These are phyloP conservation scores for Yamadazyma pseudoaaseri DNA, from an alignment of 1,139 yeast species.

Conservation along the genomic window DNA sequence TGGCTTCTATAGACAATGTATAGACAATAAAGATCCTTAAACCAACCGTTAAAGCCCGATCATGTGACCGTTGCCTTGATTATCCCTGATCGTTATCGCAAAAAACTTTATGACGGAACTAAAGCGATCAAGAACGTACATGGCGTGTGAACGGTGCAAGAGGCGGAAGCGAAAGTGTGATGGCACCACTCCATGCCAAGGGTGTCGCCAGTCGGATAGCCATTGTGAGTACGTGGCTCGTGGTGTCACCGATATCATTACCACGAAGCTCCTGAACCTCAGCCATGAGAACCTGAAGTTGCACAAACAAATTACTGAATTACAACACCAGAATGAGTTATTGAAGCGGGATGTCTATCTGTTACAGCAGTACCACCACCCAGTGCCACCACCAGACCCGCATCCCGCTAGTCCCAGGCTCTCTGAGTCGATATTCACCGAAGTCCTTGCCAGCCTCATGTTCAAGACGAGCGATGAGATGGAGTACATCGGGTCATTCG, in stretches of 20 bases:
- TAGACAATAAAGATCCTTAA: too few species aligned
- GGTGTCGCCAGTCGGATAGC: conserved; percentile 6
- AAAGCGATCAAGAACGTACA: conserved; percentile 6
- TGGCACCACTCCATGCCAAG: conserved; percentile 10
- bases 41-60: too few species aligned
- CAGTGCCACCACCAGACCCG: neutral
- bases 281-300: neutral
- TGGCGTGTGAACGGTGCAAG: conserved; percentile 13
- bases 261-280: conserved; percentile 1
- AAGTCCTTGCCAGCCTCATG: conserved; percentile 11
- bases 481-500: conserved; percentile 17
- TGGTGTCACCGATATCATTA: neutral
- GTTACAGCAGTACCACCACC: neutral
- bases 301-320: neutral
- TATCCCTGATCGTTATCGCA: too few species aligned
- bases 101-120: neutral
- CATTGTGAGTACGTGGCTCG: conserved; percentile 7
- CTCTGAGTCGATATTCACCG: conserved; percentile 10
- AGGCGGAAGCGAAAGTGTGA: conserved; percentile 14
- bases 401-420: neutral
- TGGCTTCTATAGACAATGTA: too few species aligned
- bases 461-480: conserved; percentile 10
- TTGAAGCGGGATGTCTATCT: neutral
- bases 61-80: too few species aligned
- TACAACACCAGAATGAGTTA: neutral